A percentile compares a stretch with the other conserved stretches of the same genome.
Evolutionary conservation across 345 rosid species (phyloP).

Genomic region (Eucalyptus grandis): DNA sequence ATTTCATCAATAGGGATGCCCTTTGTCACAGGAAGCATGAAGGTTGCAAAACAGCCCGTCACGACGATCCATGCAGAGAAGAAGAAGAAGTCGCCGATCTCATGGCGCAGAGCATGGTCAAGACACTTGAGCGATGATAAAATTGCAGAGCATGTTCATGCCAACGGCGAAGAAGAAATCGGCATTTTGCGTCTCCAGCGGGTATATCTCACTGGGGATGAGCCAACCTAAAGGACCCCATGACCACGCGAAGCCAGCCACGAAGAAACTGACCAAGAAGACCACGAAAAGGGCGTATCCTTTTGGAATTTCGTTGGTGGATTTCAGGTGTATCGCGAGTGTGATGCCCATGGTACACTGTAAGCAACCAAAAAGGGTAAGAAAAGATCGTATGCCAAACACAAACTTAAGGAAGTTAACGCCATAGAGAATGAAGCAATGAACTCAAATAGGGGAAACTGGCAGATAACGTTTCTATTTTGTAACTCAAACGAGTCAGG

Average conservation of each 20-base stretch:
- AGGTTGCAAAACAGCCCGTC: slow-evolving; percentile 44
- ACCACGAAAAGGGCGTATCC: slow-evolving; percentile 24
- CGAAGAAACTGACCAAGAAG: slow-evolving; percentile 40
- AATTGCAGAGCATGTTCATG: slow-evolving; percentile 75
- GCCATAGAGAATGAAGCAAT: not conserved
- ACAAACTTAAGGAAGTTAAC: not conserved
- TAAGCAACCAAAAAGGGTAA: not conserved
- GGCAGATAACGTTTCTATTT: slow-evolving; percentile 9
- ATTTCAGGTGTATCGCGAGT: slow-evolving; percentile 9
- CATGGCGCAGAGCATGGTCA: slow-evolving; percentile 64
- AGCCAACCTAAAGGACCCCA: slow-evolving; percentile 88
- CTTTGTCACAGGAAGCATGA: slow-evolving; percentile 55
- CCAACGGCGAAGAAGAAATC: slow-evolving; percentile 58
- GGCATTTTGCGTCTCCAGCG: slow-evolving; percentile 51
- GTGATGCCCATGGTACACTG: slow-evolving; percentile 31
- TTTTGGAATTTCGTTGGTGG: slow-evolving; percentile 18
- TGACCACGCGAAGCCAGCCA: slow-evolving; percentile 66
- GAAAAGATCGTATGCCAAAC: not conserved
- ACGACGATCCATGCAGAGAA: slow-evolving; percentile 47
- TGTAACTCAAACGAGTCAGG: not conserved
- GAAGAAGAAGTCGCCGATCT: slow-evolving; percentile 48
- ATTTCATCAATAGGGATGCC: slow-evolving; percentile 58
- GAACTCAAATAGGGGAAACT: not conserved
- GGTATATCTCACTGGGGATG: slow-evolving; percentile 70
- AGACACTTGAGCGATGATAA: slow-evolving; percentile 71